These are phyloP conservation scores for Stromatinia cepivora DNA, from an alignment of 2,329 filamentous ascomycete species.

Conservation along the genomic window DNA sequence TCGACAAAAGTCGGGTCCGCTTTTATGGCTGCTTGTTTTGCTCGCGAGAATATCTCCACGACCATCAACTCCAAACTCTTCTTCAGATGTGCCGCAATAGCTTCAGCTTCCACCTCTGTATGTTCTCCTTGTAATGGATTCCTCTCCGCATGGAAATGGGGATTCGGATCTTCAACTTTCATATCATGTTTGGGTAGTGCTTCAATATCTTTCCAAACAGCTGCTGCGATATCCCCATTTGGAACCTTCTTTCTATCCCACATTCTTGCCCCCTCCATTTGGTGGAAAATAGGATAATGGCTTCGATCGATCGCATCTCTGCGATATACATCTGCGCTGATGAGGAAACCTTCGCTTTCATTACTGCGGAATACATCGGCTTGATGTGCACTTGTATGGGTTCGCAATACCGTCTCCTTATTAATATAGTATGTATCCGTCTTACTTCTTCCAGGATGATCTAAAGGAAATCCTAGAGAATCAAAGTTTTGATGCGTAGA, in stretches of 20 bases:
- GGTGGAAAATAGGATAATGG: slow-evolving; percentile 96
- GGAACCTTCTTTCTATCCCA: slow-evolving; percentile 72
- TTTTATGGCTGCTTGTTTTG: slow-evolving; percentile 62
- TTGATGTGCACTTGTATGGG: slow-evolving; percentile 94
- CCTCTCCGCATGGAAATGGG: slow-evolving; percentile 70
- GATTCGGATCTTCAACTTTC: slow-evolving; percentile 80
- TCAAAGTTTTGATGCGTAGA: slow-evolving; percentile 90
- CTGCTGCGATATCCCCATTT: slow-evolving; percentile 58
- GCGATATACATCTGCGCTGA: slow-evolving; percentile 92
- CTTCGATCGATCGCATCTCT: slow-evolving; percentile 92
- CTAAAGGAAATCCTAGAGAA: slow-evolving; percentile 83
- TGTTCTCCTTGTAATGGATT: slow-evolving; percentile 84
- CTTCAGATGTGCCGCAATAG: slow-evolving; percentile 83
- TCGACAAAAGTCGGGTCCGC: slow-evolving; percentile 52
- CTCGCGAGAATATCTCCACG: slow-evolving; percentile 80
- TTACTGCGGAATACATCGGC: slow-evolving; percentile 75
- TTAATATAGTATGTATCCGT: slow-evolving; percentile 98
- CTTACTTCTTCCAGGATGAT: slow-evolving; percentile 83
- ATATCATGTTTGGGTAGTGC: slow-evolving; percentile 72
- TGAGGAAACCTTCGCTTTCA: slow-evolving; percentile 76
- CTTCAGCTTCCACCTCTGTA: slow-evolving; percentile 73
- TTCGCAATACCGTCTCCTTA: slow-evolving; percentile 77
- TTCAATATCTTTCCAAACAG: slow-evolving; percentile 69
- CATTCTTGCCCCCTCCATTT: slow-evolving; percentile 92
- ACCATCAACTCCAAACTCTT: slow-evolving; percentile 86